phyloP scores from a whole-genome alignment of 2,329 filamentous ascomycete genomes.

The Clathrospora elynae region DNA sequence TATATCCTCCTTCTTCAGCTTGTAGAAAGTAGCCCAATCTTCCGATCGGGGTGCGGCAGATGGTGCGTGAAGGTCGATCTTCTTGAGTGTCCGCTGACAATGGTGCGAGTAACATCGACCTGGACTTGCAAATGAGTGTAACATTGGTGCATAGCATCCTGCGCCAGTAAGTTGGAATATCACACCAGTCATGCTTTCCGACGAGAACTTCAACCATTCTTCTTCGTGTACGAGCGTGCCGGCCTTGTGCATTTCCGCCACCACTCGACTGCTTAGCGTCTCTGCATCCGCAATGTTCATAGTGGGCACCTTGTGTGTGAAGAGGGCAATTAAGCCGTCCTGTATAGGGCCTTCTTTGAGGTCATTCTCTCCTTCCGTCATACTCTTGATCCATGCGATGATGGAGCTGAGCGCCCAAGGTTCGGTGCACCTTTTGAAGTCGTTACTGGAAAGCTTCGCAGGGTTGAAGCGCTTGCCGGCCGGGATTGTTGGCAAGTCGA shows the following conservation, averaged over 20 bases:
- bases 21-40: constrained; percentile 91
- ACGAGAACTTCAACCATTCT: constrained; percentile 95
- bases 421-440: constrained; percentile 83
- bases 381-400: constrained; percentile 80
- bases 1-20: constrained; percentile 75
- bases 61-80: constrained; percentile 83
- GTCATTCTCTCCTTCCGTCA: constrained; percentile 90
- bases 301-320: constrained; percentile 92
- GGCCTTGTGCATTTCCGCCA: constrained; percentile 77
- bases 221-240: constrained; percentile 84
- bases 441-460: constrained; percentile 76
- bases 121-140: constrained; percentile 71
- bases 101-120: constrained; percentile 92
- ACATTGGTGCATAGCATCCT: constrained; percentile 85
- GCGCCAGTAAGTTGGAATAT: constrained; percentile 89
- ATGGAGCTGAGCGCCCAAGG: constrained; percentile 95
- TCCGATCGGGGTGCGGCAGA: constrained; percentile 68
- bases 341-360: constrained; percentile 82
- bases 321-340: constrained; percentile 85
- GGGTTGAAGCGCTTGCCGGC: constrained; percentile 82
- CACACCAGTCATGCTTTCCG: constrained; percentile 81
- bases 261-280: constrained; percentile 75
- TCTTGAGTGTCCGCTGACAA: constrained; percentile 91
- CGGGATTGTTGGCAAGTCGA: constrained; percentile 85
- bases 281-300: constrained; percentile 99